Conservation (phyloP, 2,329 filamentous ascomycete species). For the Sphaerulina vaccinii region DNA sequence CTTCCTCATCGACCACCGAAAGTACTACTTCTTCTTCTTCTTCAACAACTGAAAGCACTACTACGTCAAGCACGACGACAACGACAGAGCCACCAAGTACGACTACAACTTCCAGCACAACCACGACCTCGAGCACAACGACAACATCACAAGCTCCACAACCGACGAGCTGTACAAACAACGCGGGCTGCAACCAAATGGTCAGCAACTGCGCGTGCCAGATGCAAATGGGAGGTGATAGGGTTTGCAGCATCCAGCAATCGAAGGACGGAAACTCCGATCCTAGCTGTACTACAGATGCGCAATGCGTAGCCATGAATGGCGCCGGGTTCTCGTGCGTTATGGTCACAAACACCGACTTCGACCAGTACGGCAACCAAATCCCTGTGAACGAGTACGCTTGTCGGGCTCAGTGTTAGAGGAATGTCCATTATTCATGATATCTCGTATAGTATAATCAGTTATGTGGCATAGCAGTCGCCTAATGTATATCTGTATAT, state of each 20-base stretch:
- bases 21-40: too few species aligned
- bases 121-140: neutral
- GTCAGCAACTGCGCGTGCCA: slow-evolving; percentile 4
- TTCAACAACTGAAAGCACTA: too few species aligned
- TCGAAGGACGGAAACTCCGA: neutral
- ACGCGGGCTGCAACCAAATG: neutral
- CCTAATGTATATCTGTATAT: too few species aligned
- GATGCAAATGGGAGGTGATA: neutral
- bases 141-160: neutral
- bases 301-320: too few species aligned
- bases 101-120: too few species aligned
- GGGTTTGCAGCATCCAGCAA: slow-evolving; percentile 1
- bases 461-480: too few species aligned
- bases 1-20: too few species aligned
- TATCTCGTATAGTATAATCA: too few species aligned
- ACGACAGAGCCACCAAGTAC: neutral
- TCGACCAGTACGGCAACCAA: neutral
- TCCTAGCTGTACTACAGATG: neutral
- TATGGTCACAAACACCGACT: neutral
- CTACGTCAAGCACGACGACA: neutral
- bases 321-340: neutral
- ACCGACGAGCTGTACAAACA: neutral
- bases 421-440: too few species aligned
- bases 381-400: neutral
- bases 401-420: neutral